Percentiles rank a stretch among this genome's conserved stretches.
These are phyloP conservation scores for Knufia fluminis DNA, from an alignment of 2,329 filamentous ascomycete genomes.

Conservation along the genomic window DNA sequence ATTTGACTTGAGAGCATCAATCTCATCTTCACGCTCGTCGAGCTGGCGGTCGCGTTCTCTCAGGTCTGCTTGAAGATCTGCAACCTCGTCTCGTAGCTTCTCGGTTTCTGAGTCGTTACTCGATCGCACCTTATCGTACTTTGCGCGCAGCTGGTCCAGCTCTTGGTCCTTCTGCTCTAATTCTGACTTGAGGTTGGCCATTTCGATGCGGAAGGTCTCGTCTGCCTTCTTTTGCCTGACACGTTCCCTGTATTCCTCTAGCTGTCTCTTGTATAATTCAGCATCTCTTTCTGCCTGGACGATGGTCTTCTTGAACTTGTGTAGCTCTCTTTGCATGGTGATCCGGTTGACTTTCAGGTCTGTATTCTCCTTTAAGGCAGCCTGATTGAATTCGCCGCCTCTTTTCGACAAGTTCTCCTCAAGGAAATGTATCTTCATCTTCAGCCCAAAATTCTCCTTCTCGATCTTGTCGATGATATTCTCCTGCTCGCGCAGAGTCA, in stretches of 20 bases:
- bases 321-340: conserved; percentile 78
- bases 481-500: conserved; percentile 90
- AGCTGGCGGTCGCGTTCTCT: conserved; percentile 66
- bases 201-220: conserved; percentile 57
- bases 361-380: conserved; percentile 85
- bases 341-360: conserved; percentile 89
- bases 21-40: conserved; percentile 64
- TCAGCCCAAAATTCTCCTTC: conserved; percentile 96
- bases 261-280: conserved; percentile 71
- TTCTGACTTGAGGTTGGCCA: conserved; percentile 43
- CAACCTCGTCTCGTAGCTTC: conserved; percentile 62
- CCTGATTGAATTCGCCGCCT: conserved; percentile 81
- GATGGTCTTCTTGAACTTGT: conserved; percentile 76
- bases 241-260: conserved; percentile 73
- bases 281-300: conserved; percentile 75
- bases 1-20: conserved; percentile 54
- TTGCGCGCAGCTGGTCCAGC: conserved; percentile 49
- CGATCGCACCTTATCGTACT: conserved; percentile 49
- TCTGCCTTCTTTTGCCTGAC: conserved; percentile 67
- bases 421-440: conserved; percentile 93
- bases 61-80: conserved; percentile 65
- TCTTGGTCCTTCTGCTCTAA: conserved; percentile 39
- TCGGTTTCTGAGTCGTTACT: conserved; percentile 50
- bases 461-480: conserved; percentile 88
- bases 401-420: conserved; percentile 82